These are phyloP conservation scores for Globisporangium okanoganense DNA, from an alignment of 352 stramenopile species.

Conservation along the genomic window DNA sequence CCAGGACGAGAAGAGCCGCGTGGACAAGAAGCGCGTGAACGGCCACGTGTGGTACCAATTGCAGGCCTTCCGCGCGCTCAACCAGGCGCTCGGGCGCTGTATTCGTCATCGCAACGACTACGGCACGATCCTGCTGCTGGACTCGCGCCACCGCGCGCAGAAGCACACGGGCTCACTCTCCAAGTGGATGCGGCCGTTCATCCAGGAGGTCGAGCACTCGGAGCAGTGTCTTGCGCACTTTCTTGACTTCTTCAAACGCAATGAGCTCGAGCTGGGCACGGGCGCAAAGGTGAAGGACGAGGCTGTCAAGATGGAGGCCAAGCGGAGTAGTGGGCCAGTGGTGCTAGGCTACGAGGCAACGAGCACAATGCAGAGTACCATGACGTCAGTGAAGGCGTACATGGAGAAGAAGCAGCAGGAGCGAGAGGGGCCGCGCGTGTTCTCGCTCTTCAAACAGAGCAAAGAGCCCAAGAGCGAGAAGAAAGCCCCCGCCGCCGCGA, in stretches of 20 bases:
- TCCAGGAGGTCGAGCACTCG: constrained; percentile 68
- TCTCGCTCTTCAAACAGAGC: constrained; percentile 16
- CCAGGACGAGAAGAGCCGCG: constrained; percentile 67
- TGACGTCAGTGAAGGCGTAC: constrained; percentile 29
- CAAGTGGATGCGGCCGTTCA: constrained; percentile 77
- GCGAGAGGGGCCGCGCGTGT: constrained; percentile 8
- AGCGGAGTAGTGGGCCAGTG: constrained; percentile 14
- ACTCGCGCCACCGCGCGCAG: constrained; percentile 79
- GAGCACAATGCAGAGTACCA: constrained; percentile 19
- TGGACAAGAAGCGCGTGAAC: constrained; percentile 65
- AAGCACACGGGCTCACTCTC: constrained; percentile 61
- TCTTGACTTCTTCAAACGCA: constrained; percentile 59
- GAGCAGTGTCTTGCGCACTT: constrained; percentile 63
- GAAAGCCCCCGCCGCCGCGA: background rate
- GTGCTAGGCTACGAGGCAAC: constrained; percentile 39
- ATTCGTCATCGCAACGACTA: constrained; percentile 98
- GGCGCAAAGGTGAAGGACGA: constrained; percentile 4
- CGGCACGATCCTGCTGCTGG: constrained; percentile 95
- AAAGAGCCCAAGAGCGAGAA: constrained; percentile 6
- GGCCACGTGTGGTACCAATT: constrained; percentile 95
- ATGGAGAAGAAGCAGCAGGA: constrained; percentile 22
- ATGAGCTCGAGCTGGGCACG: constrained; percentile 32
- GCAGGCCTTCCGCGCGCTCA: constrained; percentile 97
- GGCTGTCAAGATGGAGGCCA: background rate
- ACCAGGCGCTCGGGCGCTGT: constrained; percentile 98